These are phyloP conservation scores for Beauveria bassiana DNA, from an alignment of 2,329 filamentous ascomycete genomes.

Conservation along the genomic window DNA sequence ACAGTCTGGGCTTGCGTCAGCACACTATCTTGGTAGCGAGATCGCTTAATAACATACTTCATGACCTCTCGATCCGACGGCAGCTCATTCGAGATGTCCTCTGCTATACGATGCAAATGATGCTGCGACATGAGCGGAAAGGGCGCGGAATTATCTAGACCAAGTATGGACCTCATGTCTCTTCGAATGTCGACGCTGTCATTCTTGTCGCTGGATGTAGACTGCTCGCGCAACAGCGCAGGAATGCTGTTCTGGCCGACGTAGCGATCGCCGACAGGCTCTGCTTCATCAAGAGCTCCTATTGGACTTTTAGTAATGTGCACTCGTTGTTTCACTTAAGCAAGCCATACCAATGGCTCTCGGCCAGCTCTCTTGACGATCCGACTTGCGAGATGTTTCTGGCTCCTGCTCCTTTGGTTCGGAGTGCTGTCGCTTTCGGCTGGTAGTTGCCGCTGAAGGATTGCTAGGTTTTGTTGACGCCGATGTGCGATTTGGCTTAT, in stretches of 20 bases:
- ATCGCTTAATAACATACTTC: constrained; percentile 43
- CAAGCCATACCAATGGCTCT: constrained; percentile 29
- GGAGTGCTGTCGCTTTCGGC: constrained; percentile 28
- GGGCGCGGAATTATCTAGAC: constrained; percentile 57
- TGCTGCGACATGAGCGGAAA: constrained; percentile 60
- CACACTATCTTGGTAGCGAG: background rate
- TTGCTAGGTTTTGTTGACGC: constrained; percentile 27
- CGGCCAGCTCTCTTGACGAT: constrained; percentile 35
- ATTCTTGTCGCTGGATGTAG: constrained; percentile 42
- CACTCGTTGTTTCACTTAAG: background rate
- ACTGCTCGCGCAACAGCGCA: constrained; percentile 55
- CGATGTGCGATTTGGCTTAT: constrained; percentile 51
- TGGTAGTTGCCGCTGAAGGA: constrained; percentile 17
- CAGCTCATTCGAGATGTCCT: constrained; percentile 53
- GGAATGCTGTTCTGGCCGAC: constrained; percentile 62
- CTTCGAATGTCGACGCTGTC: constrained; percentile 51
- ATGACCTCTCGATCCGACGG: constrained; percentile 59
- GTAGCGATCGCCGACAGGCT: constrained; percentile 51
- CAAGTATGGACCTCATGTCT: constrained; percentile 59
- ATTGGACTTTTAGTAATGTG: background rate
- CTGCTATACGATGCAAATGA: constrained; percentile 51
- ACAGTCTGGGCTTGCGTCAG: constrained; percentile 36
- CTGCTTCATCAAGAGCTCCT: constrained; percentile 44
- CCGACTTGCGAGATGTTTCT: constrained; percentile 26
- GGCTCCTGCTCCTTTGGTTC: constrained; percentile 22